A percentile compares a stretch with the other conserved stretches of the same genome.
Evolutionary conservation across 2,329 filamentous ascomycete genomes (phyloP).

Genomic region (Pseudocercospora vitis): DNA sequence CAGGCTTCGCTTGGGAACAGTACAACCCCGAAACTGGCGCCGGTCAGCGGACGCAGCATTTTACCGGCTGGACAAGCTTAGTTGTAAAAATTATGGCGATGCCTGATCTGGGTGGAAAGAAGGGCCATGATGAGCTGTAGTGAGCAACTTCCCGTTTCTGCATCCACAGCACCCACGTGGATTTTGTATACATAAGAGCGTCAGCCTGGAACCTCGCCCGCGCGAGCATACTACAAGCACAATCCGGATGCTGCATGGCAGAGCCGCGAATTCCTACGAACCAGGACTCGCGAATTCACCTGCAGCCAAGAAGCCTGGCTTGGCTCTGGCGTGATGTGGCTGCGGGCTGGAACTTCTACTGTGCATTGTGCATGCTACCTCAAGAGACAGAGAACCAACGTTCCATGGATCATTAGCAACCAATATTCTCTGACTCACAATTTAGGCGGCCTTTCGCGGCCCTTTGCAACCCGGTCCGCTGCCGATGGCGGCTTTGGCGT

Average conservation of each 20-base stretch:
- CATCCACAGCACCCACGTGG: background rate
- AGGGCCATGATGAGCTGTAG: conserved; percentile 53
- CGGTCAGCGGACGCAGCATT: conserved; percentile 96
- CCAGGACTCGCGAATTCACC: background rate
- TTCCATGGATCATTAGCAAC: too few relatives aligned
- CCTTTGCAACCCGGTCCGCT: too few relatives aligned
- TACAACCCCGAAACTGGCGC: conserved; percentile 90
- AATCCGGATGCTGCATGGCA: too few relatives aligned
- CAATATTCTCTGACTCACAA: too few relatives aligned
- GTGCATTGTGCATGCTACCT: too few relatives aligned
- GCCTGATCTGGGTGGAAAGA: conserved; percentile 61
- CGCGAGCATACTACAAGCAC: too few relatives aligned
- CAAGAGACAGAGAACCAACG: too few relatives aligned
- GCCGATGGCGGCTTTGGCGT: too few relatives aligned
- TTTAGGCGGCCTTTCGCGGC: too few relatives aligned
- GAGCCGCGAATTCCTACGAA: background rate
- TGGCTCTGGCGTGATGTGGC: background rate
- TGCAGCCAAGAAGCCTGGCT: background rate
- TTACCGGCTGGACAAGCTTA: conserved; percentile 98
- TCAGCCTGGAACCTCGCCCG: too few relatives aligned
- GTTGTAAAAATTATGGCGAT: conserved; percentile 97
- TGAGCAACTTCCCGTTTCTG: background rate
- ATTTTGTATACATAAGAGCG: background rate
- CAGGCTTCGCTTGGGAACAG: conserved; percentile 98
- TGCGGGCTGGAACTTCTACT: background rate